These are phyloP conservation scores for Vitis rupestris DNA, from an alignment of 164 flowering plant genomes.

Conservation along the genomic window DNA sequence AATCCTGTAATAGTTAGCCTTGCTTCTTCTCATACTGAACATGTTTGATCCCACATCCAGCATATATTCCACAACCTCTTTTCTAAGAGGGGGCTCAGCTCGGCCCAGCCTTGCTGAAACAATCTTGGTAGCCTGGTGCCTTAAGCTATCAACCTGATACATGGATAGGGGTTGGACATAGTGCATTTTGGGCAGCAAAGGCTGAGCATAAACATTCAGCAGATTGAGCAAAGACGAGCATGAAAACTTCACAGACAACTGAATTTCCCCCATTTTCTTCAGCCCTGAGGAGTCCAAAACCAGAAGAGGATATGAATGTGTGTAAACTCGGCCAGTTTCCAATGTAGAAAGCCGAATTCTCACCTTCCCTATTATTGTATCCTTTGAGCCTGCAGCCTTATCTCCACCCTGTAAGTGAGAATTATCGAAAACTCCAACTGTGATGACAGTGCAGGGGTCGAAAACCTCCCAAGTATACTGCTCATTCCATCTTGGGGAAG, in stretches of 20 bases:
- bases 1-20: constrained; percentile 30
- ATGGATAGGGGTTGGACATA: constrained; percentile 21
- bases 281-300: constrained; percentile 19
- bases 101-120: constrained; percentile 22
- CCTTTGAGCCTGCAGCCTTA: constrained; percentile 15
- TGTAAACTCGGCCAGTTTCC: constrained; percentile 16
- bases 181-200: constrained; percentile 24
- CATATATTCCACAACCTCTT: constrained; percentile 42
- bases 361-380: constrained; percentile 32
- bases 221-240: constrained; percentile 16
- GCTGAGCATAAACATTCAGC: constrained; percentile 15
- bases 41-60: constrained; percentile 31
- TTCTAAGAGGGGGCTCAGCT: constrained; percentile 30
- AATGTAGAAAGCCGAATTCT: constrained; percentile 27
- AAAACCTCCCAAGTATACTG: constrained; percentile 26
- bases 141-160: constrained; percentile 18
- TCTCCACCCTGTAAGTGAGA: constrained; percentile 20
- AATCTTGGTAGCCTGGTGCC: constrained; percentile 22
- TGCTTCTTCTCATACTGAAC: constrained; percentile 39
- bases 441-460: constrained; percentile 28
- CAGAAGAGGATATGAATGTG: constrained; percentile 23
- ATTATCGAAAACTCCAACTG: constrained; percentile 34
- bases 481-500: constrained; percentile 24
- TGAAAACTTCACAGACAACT: constrained; percentile 20
- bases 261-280: constrained; percentile 28